phyloP scores from a whole-genome alignment of 371 early-diverging fungal species.

The Mortierella sp. region DNA sequence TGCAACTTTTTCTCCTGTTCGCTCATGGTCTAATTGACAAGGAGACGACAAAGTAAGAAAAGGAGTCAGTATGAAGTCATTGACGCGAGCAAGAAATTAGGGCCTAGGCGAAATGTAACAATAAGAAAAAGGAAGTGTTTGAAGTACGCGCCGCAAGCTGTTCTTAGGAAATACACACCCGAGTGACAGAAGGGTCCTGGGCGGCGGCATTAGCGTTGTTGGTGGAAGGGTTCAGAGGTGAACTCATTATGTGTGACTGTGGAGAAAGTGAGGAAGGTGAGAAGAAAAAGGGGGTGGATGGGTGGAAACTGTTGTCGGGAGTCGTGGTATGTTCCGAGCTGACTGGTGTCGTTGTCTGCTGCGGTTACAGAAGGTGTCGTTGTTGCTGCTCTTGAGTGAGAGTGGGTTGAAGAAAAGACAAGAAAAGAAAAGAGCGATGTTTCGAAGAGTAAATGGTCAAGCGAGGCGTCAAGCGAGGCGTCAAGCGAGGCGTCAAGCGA shows the following conservation, averaged over 20 bases:
- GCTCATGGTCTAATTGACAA: constrained; percentile 67
- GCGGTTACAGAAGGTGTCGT: background rate
- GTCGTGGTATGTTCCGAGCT: background rate
- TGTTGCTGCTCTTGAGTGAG: background rate
- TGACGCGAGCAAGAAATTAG: background rate
- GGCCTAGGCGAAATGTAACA: background rate
- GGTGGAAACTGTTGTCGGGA: background rate
- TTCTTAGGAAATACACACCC: constrained; percentile 17
- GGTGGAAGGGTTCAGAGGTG: constrained; percentile 39
- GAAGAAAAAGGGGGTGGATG: background rate
- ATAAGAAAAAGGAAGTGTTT: background rate
- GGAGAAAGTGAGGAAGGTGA: background rate
- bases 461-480: too few relatives aligned
- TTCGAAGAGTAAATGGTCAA: too few relatives aligned
- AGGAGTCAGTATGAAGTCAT: constrained; percentile 33
- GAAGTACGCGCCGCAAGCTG: background rate
- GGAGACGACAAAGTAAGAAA: background rate
- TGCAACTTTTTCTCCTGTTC: constrained; percentile 85
- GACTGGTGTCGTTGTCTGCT: background rate
- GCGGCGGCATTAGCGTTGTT: constrained; percentile 20
- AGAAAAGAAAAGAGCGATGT: background rate
- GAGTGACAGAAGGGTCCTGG: constrained; percentile 21
- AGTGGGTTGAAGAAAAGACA: background rate
- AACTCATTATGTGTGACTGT: constrained; percentile 44
- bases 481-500: too few relatives aligned